phyloP scores from a whole-genome alignment of 495 filamentous ascomycete species.

The Tricharina praecox region DNA sequence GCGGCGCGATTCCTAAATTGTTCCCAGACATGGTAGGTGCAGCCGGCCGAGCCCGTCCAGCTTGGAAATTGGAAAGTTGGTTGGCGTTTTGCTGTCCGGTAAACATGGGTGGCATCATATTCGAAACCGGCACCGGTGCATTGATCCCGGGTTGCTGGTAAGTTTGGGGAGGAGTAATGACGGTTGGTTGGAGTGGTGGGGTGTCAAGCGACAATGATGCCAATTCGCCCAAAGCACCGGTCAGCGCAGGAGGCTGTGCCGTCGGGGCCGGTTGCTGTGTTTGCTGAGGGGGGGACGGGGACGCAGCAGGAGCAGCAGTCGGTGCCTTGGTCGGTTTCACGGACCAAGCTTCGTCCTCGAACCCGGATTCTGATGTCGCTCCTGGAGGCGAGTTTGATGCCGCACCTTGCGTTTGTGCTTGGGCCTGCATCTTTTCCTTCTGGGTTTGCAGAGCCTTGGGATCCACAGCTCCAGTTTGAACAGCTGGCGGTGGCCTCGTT shows the following conservation, averaged over 20 bases:
- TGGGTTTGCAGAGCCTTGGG: conserved; percentile 62
- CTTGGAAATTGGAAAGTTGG: background rate
- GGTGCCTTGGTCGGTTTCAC: conserved; percentile 71
- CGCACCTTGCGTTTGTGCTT: no score
- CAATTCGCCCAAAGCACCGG: conserved; percentile 54
- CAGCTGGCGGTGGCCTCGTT: conserved; percentile 58
- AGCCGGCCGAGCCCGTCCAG: conserved; percentile 36
- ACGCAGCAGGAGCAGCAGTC: conserved; percentile 18
- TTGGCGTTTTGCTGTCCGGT: background rate
- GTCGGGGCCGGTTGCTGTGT: conserved; percentile 14
- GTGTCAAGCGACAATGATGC: conserved; percentile 49
- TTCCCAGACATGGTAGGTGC: conserved; percentile 44
- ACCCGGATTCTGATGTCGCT: no score
- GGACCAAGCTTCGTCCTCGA: conserved; percentile 97
- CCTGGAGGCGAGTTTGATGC: no score
- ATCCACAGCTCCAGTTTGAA: conserved; percentile 71
- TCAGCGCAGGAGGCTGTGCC: conserved; percentile 37
- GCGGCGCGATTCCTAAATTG: conserved; percentile 60
- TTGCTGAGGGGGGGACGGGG: conserved; percentile 24
- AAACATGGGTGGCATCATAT: background rate
- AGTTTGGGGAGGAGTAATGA: conserved; percentile 34
- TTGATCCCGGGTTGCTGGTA: background rate
- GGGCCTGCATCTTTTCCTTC: conserved; percentile 24
- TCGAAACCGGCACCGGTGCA: background rate
- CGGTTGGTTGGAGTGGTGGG: conserved; percentile 57